phyloP scores from a whole-genome alignment of 2,329 filamentous ascomycete genomes.

The Xylaria hypoxylon region DNA sequence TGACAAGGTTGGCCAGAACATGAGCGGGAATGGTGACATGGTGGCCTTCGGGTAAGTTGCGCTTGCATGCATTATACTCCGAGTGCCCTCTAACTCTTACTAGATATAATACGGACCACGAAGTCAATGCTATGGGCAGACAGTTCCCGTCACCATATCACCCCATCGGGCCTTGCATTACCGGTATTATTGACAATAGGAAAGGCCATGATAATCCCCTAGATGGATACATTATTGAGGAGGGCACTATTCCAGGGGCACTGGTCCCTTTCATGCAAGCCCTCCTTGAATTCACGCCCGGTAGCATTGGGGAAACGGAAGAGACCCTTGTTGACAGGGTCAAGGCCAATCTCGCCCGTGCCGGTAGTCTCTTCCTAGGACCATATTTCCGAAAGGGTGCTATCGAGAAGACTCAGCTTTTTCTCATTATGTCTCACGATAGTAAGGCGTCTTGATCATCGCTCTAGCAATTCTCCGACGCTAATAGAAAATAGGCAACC shows the following conservation, averaged over 20 bases:
- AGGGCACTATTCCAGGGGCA: constrained; percentile 70
- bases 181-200: constrained; percentile 70
- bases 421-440: constrained; percentile 75
- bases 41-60: constrained; percentile 67
- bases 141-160: constrained; percentile 61
- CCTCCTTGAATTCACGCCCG: constrained; percentile 66
- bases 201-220: constrained; percentile 63
- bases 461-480: background rate
- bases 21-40: constrained; percentile 76
- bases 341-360: constrained; percentile 60
- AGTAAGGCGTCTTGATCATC: constrained; percentile 52
- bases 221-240: constrained; percentile 73
- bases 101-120: constrained; percentile 69
- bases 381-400: constrained; percentile 68
- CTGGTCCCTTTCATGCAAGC: constrained; percentile 67
- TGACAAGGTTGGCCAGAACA: constrained; percentile 66
- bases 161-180: constrained; percentile 72
- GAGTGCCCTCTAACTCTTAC: constrained; percentile 37
- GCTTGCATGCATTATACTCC: constrained; percentile 2
- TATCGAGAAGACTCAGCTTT: constrained; percentile 70
- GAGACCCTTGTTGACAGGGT: constrained; percentile 56
- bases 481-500: constrained; percentile 58
- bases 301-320: constrained; percentile 55
- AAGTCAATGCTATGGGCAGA: constrained; percentile 67
- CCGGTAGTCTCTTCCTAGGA: constrained; percentile 67